Base-by-base conservation (phyloP, 306 rosid species). In the Begonia fuchsioides region DNA sequence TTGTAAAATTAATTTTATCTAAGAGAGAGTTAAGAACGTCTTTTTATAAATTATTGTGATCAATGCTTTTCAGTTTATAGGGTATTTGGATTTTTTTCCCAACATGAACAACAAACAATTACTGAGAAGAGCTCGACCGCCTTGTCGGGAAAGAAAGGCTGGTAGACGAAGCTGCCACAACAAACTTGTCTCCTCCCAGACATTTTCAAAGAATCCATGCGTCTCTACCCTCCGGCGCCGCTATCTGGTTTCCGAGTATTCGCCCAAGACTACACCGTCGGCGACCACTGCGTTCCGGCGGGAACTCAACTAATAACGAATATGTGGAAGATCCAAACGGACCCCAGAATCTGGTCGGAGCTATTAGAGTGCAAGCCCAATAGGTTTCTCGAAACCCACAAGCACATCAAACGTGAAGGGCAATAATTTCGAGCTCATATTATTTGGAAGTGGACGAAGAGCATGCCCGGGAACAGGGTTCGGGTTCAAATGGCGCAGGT, bases 201-300 rank as follows among this genome's bases (percentile, higher is more conserved):
- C 15, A 52, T 72, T 0, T 67, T 76, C 0, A 76, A 71, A 49
- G 90, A 80, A 55, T 53, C 72, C 2, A 4, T 79, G 18, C 56
- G 88, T 15, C 49, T 83, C 26, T 73, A 64, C 46, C 76, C 85
- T 6, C 56, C 80, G 0, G 88, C 56, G 3, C 68, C 94, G 16
- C 32, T 20, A 54, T 76, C 1, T 35, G 70, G 9, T 39, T 40
- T 0, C 32, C 61, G 78, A 2, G 68, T 66, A 44, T 55, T 69
- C 74, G 49, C 53, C 2, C 52, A 58, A 15, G 80, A 79, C 40
- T 76, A 83, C 55, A 61, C 41, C 44, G 44, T 40, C n/a, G 1
- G 44, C 2, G 44, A 12, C n/a, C 11, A 40, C 44, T 12, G n/a
- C n/a, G 44, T 13, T 40, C 13, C 44, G 1, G n/a, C 13, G n/a